phyloP scores from a whole-genome alignment of 148 eudicot species.

The Dianthus caryophyllus region DNA sequence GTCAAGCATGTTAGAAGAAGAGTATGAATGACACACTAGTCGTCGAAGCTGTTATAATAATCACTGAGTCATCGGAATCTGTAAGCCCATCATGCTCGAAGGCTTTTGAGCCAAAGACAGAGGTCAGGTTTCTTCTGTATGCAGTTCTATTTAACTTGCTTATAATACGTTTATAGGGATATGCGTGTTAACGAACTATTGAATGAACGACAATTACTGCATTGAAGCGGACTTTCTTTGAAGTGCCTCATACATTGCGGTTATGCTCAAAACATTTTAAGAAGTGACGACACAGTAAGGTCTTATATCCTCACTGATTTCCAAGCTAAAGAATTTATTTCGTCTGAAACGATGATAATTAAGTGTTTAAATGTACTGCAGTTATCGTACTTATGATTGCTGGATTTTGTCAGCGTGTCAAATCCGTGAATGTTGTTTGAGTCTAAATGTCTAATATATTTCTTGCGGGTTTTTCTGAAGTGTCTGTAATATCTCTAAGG shows the following conservation, averaged over 20 bases:
- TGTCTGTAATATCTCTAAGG: background rate
- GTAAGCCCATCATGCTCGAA: constrained; percentile 47
- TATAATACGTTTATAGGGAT: background rate
- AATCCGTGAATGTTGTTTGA: background rate
- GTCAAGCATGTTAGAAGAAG: constrained; percentile 45
- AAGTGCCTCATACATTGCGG: too few species aligned
- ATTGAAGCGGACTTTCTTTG: background rate
- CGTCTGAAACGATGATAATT: background rate
- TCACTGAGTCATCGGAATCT: constrained; percentile 44
- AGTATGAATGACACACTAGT: constrained; percentile 29
- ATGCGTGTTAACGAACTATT: background rate
- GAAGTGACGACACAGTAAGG: background rate
- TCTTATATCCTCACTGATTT: background rate
- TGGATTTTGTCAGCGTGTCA: background rate
- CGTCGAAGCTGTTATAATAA: constrained; percentile 68
- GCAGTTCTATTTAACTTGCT: background rate
- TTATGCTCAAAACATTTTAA: background rate
- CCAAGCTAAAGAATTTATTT: background rate
- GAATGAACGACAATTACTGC: background rate
- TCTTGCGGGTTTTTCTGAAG: background rate
- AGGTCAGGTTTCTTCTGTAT: constrained; percentile 40
- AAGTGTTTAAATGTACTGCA: background rate
- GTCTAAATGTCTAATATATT: background rate
- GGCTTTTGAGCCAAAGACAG: constrained; percentile 48
- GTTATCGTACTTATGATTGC: background rate